Conservation (phyloP, 169 alveolate species). For the Besnoitia besnoiti region DNA sequence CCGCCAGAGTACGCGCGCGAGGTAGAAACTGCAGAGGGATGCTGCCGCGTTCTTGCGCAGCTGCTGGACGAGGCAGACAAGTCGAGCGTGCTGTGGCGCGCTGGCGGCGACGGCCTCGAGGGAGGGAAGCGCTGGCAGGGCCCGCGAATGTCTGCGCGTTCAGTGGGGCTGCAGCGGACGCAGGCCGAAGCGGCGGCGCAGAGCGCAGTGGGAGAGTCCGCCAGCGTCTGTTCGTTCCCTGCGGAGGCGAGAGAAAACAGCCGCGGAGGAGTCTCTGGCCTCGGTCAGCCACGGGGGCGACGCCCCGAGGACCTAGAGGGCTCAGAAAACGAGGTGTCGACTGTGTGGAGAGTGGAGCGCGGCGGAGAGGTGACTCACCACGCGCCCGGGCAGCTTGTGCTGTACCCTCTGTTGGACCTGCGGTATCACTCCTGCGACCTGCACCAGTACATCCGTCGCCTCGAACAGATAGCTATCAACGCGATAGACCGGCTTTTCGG, state of each 20-base stretch:
- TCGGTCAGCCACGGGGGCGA: no score
- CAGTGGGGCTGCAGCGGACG: no score
- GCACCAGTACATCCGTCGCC: slow-evolving; percentile 38
- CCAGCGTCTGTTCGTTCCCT: no score
- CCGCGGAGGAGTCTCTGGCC: no score
- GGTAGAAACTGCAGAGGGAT: slow-evolving; percentile 61
- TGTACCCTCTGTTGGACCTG: slow-evolving; percentile 75
- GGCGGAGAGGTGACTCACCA: slow-evolving; percentile 80
- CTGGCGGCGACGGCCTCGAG: no score
- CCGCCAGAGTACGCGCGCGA: background rate
- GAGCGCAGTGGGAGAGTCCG: no score
- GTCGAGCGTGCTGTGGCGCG: no score
- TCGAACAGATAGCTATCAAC: slow-evolving; percentile 36
- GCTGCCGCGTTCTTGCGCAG: slow-evolving; percentile 53
- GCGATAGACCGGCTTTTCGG: slow-evolving; percentile 62
- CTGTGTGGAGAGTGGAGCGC: slow-evolving; percentile 74
- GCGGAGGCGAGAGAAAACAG: no score
- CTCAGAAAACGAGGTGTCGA: slow-evolving; percentile 54
- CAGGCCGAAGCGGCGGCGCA: no score
- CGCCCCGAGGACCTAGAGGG: no score
- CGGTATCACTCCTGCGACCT: slow-evolving; percentile 64
- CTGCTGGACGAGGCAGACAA: background rate
- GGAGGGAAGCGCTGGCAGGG: no score
- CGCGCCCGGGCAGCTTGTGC: slow-evolving; percentile 80
- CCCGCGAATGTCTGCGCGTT: no score